These are phyloP conservation scores for Dittrichia graveolens DNA, from an alignment of 129 eudicot genomes.

Conservation along the genomic window DNA sequence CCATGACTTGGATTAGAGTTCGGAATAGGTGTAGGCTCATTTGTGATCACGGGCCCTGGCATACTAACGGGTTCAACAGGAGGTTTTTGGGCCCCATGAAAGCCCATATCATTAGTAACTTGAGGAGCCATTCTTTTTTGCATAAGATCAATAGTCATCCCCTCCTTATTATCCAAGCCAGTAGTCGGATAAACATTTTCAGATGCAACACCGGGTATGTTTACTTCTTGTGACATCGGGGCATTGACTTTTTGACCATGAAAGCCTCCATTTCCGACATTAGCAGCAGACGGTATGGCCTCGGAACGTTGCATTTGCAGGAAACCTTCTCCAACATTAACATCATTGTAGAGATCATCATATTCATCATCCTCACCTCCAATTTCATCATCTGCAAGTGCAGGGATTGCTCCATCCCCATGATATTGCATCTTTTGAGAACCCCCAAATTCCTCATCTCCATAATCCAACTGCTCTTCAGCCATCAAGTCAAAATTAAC, in stretches of 20 bases:
- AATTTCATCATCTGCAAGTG: slow-evolving; percentile 89
- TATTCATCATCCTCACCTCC: slow-evolving; percentile 90
- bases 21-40: slow-evolving; percentile 43
- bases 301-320: slow-evolving; percentile 73
- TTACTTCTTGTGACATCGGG: slow-evolving; percentile 39
- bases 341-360: slow-evolving; percentile 94
- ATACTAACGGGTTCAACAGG: slow-evolving; percentile 37
- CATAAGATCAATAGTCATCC: slow-evolving; percentile 47
- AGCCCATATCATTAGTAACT: slow-evolving; percentile 56
- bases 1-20: slow-evolving; percentile 45
- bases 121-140: slow-evolving; percentile 49
- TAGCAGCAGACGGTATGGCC: slow-evolving; percentile 49
- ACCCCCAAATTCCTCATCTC: slow-evolving; percentile 81
- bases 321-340: slow-evolving; percentile 89
- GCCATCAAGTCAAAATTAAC: slow-evolving; percentile 49
- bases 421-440: slow-evolving; percentile 83
- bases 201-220: slow-evolving; percentile 44
- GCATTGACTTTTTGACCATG: slow-evolving; percentile 55
- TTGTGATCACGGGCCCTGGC: slow-evolving; percentile 31
- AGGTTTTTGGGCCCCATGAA: slow-evolving; percentile 59
- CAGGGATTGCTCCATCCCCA: slow-evolving; percentile 85
- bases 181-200: slow-evolving; percentile 51
- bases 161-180: slow-evolving; percentile 50
- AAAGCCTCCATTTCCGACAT: slow-evolving; percentile 48
- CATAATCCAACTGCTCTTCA: slow-evolving; percentile 84